phyloP scores from a whole-genome alignment of 2,329 filamentous ascomycete species.

The Claviceps sorghi region DNA sequence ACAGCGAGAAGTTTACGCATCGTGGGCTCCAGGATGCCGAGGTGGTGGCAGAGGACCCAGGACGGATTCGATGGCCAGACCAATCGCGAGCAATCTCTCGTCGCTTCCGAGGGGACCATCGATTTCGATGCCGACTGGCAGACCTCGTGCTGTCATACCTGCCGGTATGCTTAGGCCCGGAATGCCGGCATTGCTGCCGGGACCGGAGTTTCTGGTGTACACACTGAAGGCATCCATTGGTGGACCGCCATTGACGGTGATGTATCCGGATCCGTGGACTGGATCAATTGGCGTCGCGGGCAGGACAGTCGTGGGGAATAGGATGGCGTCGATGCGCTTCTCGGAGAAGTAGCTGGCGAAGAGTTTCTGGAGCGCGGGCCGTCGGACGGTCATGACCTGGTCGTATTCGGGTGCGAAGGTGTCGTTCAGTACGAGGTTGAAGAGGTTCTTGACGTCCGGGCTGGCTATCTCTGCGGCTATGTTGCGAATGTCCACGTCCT shows the following conservation, averaged over 20 bases:
- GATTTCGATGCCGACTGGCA: conserved; percentile 9
- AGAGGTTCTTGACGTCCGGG: not conserved
- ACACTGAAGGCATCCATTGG: conserved; percentile 5
- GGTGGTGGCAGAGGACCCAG: conserved; percentile 7
- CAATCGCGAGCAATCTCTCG: conserved; percentile 4
- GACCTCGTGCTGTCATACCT: conserved; percentile 3
- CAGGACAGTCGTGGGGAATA: conserved; percentile 9
- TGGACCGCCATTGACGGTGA: conserved; percentile 9
- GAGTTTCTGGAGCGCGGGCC: conserved; percentile 8
- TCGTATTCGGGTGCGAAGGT: conserved; percentile 2
- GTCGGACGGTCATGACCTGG: conserved; percentile 5
- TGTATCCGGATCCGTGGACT: conserved; percentile 6
- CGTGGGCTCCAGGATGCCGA: not conserved
- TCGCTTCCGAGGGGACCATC: conserved; percentile 8
- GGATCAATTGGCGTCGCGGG: conserved; percentile 8
- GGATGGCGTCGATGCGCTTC: conserved; percentile 5
- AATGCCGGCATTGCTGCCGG: conserved; percentile 8
- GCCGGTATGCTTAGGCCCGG: conserved; percentile 8
- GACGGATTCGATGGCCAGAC: conserved; percentile 7
- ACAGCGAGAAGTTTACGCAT: too few species aligned
- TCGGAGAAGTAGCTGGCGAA: conserved; percentile 6
- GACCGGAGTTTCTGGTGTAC: conserved; percentile 6
- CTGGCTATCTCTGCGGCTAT: conserved; percentile 5
- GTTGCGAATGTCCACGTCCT: conserved; percentile 1
- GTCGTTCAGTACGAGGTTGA: not conserved